Base-by-base conservation (phyloP, 805 yeast genomes). In the Cyberlindnera euphorbiae region DNA sequence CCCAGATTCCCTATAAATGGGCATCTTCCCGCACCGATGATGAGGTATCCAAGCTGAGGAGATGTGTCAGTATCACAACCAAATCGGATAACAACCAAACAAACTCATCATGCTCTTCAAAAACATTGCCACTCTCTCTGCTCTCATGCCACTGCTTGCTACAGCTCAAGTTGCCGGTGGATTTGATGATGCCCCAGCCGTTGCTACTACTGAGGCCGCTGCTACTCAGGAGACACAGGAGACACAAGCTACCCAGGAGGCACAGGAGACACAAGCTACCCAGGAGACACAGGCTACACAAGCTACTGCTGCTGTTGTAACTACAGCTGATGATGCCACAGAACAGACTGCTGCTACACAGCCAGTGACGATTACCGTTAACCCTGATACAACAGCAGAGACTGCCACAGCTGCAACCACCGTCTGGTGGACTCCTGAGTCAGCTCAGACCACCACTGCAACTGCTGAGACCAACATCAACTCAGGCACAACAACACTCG, bases 81-180 rank as follows among this genome's bases (percentile, higher is more conserved):
- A n/a, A n/a, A n/a, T n/a, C n/a, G n/a, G 14, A 16, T 14, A 7
- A 22, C 11, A n/a, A 16, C 17, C 13, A 23, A 4, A 17, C 8
- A 14, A 10, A 25, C 8, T 19, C 19, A 39, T 28, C 37, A 45
- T 45, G 49, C 42, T 39, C 15, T 38, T 42, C 40, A 39, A 42
- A 26, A 31, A 31, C 36, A 12, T 40, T 17, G 38, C 43, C 25
- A 19, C 41, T 19, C 32, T 37, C 10, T 6, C 45, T n/a, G 21
- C 39, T 15, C n/a, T 40, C 16, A 26, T 39, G 5, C 41, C 47
- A 7, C 15, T 30, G 11, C 19, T 43, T 16, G 35, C 36, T 16
- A 11, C 37, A 23, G 45, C 47, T 11, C 44, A 38, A 27, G 23
- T 39, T 24, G 37, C 26, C 8, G 47, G 47, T 24, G 44, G 36